These are phyloP conservation scores for Zymoseptoria passerinii DNA, from an alignment of 2,329 filamentous ascomycete genomes.

Conservation along the genomic window DNA sequence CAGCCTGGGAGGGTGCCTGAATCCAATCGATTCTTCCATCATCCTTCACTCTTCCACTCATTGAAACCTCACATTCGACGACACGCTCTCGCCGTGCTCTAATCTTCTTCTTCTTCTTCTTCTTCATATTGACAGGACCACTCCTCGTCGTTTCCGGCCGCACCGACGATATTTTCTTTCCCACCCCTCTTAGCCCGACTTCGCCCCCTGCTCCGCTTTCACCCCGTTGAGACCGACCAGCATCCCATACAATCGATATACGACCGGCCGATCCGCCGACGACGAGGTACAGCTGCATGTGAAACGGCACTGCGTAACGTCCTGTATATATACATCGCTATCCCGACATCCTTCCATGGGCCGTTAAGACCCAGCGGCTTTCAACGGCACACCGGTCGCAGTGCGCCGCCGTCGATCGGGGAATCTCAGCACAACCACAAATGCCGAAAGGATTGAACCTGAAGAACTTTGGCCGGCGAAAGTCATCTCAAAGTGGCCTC, in stretches of 20 bases:
- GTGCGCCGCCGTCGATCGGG: slow-evolving; percentile 3
- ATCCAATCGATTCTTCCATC: too few relatives aligned
- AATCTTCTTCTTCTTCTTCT: not conserved
- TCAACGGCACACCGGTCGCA: not conserved
- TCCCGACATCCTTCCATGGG: slow-evolving; percentile 10
- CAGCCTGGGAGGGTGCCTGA: too few relatives aligned
- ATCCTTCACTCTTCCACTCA: not conserved
- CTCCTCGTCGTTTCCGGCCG: not conserved
- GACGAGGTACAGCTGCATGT: slow-evolving; percentile 1
- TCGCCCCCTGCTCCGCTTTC: not conserved
- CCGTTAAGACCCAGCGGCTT: slow-evolving; percentile 2
- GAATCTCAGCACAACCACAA: slow-evolving; percentile 1
- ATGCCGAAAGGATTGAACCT: slow-evolving; percentile 49
- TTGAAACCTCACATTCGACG: not conserved
- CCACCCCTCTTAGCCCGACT: not conserved
- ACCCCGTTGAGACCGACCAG: not conserved
- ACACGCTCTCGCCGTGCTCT: not conserved
- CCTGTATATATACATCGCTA: slow-evolving; percentile 11
- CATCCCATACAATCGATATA: not conserved
- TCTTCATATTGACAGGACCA: not conserved
- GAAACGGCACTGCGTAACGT: slow-evolving; percentile 6
- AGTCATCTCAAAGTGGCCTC: slow-evolving; percentile 47
- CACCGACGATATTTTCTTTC: not conserved
- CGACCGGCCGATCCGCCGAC: not conserved
- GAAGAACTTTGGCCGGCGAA: slow-evolving; percentile 45